Conservation (phyloP, 306 rosid genomes). For the Cucurbita argyrosperma region DNA sequence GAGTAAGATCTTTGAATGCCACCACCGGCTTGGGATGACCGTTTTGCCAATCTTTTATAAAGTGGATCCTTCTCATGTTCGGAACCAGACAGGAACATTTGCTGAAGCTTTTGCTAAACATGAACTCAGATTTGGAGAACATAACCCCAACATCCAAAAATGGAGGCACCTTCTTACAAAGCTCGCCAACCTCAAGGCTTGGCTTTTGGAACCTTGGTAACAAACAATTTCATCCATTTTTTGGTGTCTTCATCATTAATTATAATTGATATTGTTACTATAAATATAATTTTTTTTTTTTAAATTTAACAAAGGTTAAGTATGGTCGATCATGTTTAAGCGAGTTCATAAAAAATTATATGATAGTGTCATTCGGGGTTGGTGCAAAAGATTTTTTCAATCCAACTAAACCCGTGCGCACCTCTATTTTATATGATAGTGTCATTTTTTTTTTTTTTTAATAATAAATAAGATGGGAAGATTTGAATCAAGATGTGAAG, state of each 20-base stretch:
- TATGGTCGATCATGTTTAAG: too few species aligned
- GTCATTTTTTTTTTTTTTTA: background rate
- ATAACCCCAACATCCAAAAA: background rate
- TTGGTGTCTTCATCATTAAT: too few species aligned
- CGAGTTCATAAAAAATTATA: too few species aligned
- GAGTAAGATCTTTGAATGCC: background rate
- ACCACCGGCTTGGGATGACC: background rate
- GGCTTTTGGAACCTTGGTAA: background rate
- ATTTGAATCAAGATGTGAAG: too few species aligned
- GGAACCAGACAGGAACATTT: background rate
- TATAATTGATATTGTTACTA: too few species aligned
- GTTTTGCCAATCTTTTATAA: constrained; percentile 7
- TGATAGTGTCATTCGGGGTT: too few species aligned
- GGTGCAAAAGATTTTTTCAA: too few species aligned
- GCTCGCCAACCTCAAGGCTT: background rate
- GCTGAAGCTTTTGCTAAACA: background rate
- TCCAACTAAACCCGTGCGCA: too few species aligned
- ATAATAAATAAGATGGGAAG: too few species aligned
- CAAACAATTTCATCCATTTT: too few species aligned
- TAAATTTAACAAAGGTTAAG: too few species aligned
- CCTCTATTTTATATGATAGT: background rate
- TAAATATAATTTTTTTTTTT: too few species aligned
- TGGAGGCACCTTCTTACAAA: background rate
- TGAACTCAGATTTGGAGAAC: background rate
- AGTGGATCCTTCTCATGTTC: background rate